Percentiles rank a stretch among this genome's conserved stretches.
phyloP scores from a whole-genome alignment of 1,284 basidiomycete species.

The Athelia psychrophila region DNA sequence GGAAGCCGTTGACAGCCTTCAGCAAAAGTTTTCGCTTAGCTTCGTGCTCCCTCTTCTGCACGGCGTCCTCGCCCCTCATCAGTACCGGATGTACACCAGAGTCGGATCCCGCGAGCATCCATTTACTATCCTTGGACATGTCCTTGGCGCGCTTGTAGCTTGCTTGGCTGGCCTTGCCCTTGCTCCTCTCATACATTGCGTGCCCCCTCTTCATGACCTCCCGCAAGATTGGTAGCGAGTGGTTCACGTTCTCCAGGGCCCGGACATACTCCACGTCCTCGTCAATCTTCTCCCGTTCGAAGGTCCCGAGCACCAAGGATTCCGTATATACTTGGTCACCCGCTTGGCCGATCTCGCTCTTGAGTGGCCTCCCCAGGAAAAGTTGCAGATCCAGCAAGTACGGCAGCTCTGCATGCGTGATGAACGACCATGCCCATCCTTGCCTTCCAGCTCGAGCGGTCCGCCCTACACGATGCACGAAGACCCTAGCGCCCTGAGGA shows the following conservation, averaged over 20 bases:
- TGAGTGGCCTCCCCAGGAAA: conserved; percentile 86
- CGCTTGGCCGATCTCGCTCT: conserved; percentile 42
- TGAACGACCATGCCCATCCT: conserved; percentile 96
- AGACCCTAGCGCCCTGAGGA: conserved; percentile 89
- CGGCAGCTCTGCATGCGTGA: conserved; percentile 85
- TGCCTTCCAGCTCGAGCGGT: conserved; percentile 94
- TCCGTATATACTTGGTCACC: conserved; percentile 65
- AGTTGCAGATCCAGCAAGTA: conserved; percentile 92
- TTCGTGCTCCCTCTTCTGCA: conserved; percentile 37
- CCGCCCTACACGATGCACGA: conserved; percentile 96
- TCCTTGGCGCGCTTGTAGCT: conserved; percentile 90
- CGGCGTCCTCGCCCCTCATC: conserved; percentile 32
- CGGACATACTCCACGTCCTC: conserved; percentile 83
- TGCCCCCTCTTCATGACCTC: conserved; percentile 91
- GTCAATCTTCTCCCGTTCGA: conserved; percentile 80
- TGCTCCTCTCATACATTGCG: conserved; percentile 91
- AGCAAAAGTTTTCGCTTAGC: conserved; percentile 70
- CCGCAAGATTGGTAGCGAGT: conserved; percentile 71
- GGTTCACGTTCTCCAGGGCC: conserved; percentile 64
- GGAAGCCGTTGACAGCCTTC: conserved; percentile 78
- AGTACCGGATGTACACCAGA: conserved; percentile 70
- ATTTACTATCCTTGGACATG: conserved; percentile 72
- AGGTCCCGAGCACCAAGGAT: conserved; percentile 77
- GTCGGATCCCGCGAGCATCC: conserved; percentile 71
- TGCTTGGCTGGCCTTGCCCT: conserved; percentile 84